Conservation (phyloP, 257 asterid species). For the Pogostemon cablin region DNA sequence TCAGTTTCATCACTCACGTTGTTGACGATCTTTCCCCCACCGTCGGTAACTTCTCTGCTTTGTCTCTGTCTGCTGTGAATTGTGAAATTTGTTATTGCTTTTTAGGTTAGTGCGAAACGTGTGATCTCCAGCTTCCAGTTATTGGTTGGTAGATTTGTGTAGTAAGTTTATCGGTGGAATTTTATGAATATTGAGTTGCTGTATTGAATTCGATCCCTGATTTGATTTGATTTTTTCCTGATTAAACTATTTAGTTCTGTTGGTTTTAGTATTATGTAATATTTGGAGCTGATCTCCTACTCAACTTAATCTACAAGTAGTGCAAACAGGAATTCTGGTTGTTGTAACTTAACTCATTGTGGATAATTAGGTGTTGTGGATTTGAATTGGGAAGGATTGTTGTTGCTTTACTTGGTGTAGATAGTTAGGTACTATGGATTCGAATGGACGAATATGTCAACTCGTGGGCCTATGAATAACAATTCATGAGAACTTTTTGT, state of each 20-base stretch:
- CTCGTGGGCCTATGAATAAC: slow-evolving; percentile 19
- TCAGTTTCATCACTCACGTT: slow-evolving; percentile 75
- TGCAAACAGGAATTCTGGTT: slow-evolving; percentile 16
- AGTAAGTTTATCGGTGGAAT: background rate
- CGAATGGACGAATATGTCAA: slow-evolving; percentile 11
- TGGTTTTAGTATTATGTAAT: background rate
- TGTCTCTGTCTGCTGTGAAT: background rate
- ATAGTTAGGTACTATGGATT: slow-evolving; percentile 30
- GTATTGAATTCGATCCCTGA: slow-evolving; percentile 31
- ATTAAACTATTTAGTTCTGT: slow-evolving; percentile 3
- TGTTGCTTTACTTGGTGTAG: slow-evolving; percentile 25
- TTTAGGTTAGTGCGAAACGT: background rate
- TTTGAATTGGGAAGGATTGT: background rate
- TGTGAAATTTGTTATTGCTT: background rate
- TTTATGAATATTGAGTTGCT: background rate
- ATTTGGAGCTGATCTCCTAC: slow-evolving; percentile 18
- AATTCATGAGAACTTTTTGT: background rate
- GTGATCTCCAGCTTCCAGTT: slow-evolving; percentile 25
- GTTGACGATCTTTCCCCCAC: slow-evolving; percentile 86
- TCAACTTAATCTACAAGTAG: slow-evolving; percentile 4
- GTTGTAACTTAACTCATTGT: slow-evolving; percentile 25
- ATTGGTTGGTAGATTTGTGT: slow-evolving; percentile 7
- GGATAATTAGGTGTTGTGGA: slow-evolving; percentile 30
- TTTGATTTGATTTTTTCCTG: slow-evolving; percentile 21
- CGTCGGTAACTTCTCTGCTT: slow-evolving; percentile 55